Conservation (phyloP, 169 alveolate genomes). For the Eimeria falciformis region DNA sequence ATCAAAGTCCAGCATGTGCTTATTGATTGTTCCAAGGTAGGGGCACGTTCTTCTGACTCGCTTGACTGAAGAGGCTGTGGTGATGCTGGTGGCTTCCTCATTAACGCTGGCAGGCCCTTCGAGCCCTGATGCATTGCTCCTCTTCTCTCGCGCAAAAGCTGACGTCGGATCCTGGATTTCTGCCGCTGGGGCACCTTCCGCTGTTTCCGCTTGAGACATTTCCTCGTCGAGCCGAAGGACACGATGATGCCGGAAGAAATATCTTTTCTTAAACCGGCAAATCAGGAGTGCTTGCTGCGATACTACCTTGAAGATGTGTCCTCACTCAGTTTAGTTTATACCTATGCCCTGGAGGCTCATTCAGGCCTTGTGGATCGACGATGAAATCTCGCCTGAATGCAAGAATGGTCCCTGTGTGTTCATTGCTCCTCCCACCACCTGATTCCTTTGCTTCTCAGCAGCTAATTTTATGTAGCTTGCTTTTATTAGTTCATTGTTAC, state of each 20-base stretch:
- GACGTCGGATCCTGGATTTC: background rate
- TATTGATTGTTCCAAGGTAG: slow-evolving; percentile 95
- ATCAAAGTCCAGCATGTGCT: slow-evolving; percentile 98
- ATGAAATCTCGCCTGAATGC: background rate
- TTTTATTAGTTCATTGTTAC: background rate
- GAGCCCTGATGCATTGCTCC: background rate
- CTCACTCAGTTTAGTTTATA: too few species aligned
- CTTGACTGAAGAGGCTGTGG: slow-evolving; percentile 1
- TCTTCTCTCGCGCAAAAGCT: background rate
- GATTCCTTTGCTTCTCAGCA: background rate
- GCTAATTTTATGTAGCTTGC: background rate
- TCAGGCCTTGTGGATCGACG: background rate
- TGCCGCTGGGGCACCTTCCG: background rate
- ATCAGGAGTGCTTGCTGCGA: background rate
- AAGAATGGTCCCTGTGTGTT: background rate
- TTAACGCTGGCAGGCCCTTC: background rate
- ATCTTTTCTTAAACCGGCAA: background rate
- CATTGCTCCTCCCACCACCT: background rate
- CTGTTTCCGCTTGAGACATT: background rate
- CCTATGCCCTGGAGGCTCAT: background rate
- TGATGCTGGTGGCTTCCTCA: slow-evolving; percentile 4
- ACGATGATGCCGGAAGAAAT: background rate
- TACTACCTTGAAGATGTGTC: background rate
- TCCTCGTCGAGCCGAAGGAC: background rate
- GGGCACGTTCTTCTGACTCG: slow-evolving; percentile 91